Base-by-base conservation (phyloP, 208 protist species). In the Crithidia brevicula region DNA sequence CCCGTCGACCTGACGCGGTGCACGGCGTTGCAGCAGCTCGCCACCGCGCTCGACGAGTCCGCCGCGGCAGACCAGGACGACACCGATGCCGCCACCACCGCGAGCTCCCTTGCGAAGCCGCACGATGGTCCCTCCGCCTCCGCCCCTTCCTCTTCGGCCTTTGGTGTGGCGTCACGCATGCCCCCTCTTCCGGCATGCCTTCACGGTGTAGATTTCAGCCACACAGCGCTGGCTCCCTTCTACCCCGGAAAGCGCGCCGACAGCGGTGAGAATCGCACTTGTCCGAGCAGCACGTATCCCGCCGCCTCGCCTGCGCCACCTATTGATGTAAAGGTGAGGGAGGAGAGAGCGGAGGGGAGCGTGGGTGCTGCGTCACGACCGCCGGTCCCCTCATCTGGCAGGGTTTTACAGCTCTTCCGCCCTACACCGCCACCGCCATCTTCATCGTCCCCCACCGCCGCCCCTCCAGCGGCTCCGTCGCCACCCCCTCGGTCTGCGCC, bases 1-100 rank as follows among this genome's bases (percentile, higher is more conserved):
- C 76, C 85, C 15, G 56, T 96, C 1, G 86, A 93, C 64, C 42
- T 96, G 34, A 67, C 40, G 47, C 77, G 74, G 42, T 82, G 79
- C 51, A 40, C 64, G 20, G 70, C 67, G 9, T 73, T 96, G 33
- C 50, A 80, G 69, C 58, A 36, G 52, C 68, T 72, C 58, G 64
- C 83, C 15, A 33, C 40, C 8, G 71, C 70, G 10, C 28, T 70
- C 33, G 79, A 76, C 5, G 70, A 76, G 62, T 57, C 67, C 9
- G 59, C 40, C 16, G 46, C 23, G 22, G 25, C 49, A 2, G 23
- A 45, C 25, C 9, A 31, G 1, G 61, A 50, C 9, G 54, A 60
- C 16, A 23, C 33, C 18, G 36, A 58, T 22, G 42, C 18, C 10
- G 36, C 15, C 36, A 40, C 10, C 36, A 40, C n/a, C n/a, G n/a